Evolutionary conservation across 2,329 filamentous ascomycete species (phyloP), one percentile per base, ranked within the genome.

Genomic region (Aspergillus bombycis): DNA sequence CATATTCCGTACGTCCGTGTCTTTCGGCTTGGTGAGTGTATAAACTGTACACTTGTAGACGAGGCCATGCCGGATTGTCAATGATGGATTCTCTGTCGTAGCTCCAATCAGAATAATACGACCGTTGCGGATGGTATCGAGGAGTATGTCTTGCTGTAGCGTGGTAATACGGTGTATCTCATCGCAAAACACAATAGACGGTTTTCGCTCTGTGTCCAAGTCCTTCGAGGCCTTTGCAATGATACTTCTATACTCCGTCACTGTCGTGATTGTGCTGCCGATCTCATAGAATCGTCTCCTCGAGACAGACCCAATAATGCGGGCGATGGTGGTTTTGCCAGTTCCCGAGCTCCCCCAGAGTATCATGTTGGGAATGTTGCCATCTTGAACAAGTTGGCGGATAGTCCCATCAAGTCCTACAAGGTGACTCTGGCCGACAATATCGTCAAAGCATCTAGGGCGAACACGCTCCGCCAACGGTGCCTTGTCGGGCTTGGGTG

Each of bases 391-490:
- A 36, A 7, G 4, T 2, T 36, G 2, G 14, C 34, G 34, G 34
- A 36, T 36, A 2, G 14, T 16, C 2, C 34, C 34, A 36, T 36
- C 16, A 16, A 14, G 14, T 14, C 34, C 34, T 16, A 36, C 1
- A 16, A 36, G 34, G 14, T 36, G 34, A 7, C 5, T 36, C 14
- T 36, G 34, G 34, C 34, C 34, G 14, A 36, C 14, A 36, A 36
- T 36, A 36, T 36, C 34, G 72, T 97, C 92, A 9, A 99, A 85
- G 0, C 85, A 91, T 61, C 83, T 85, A 1, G 95, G 95, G 5
- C 95, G 88, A 93, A 98, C 97, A 34, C 94, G 90, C 79, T 98
- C 95, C 2, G 95, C 94, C 21, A 99, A 83, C 0, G 95, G 95
- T 10, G 93, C 93, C 0, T 26, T 28, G 7, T 48, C 45, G 2